Conservation (phyloP, 495 filamentous ascomycete genomes). For the Aspergillus sparsus region DNA sequence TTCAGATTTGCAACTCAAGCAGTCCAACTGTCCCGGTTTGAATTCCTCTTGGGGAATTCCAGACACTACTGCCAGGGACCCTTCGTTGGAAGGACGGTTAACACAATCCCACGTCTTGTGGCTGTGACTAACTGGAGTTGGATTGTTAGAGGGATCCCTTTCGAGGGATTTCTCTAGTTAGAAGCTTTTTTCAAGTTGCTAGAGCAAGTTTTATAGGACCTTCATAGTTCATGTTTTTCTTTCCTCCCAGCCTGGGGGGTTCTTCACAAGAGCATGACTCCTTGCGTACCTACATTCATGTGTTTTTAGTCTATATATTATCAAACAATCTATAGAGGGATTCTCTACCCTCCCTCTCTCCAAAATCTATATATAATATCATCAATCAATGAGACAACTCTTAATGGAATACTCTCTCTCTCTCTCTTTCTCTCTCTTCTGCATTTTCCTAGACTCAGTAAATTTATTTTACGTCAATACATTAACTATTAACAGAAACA, state of each 20-base stretch:
- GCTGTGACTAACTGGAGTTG: conserved; percentile 51
- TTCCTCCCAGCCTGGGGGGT: conserved; percentile 9
- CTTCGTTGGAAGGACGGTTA: conserved; percentile 46
- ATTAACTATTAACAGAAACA: background rate
- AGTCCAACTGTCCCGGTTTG: conserved; percentile 46
- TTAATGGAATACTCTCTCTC: too few species aligned
- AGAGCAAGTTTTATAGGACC: conserved; percentile 47
- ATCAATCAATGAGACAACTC: too few species aligned
- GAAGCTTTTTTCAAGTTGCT: conserved; percentile 35
- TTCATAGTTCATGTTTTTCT: conserved; percentile 56
- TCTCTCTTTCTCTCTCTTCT: too few species aligned
- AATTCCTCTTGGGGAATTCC: conserved; percentile 12
- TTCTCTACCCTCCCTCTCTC: too few species aligned
- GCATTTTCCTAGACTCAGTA: too few species aligned
- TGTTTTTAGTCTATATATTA: background rate
- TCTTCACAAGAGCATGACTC: conserved; percentile 54
- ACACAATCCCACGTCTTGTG: conserved; percentile 49
- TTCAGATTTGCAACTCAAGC: conserved; percentile 33
- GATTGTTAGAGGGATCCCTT: conserved; percentile 31
- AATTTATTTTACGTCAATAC: background rate
- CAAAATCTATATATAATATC: too few species aligned
- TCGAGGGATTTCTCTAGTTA: conserved; percentile 7
- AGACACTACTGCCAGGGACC: conserved; percentile 32
- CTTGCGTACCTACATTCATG: conserved; percentile 51
- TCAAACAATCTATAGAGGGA: background rate